phyloP scores from a whole-genome alignment of 305 asterid genomes.

The Plantago rigida region DNA sequence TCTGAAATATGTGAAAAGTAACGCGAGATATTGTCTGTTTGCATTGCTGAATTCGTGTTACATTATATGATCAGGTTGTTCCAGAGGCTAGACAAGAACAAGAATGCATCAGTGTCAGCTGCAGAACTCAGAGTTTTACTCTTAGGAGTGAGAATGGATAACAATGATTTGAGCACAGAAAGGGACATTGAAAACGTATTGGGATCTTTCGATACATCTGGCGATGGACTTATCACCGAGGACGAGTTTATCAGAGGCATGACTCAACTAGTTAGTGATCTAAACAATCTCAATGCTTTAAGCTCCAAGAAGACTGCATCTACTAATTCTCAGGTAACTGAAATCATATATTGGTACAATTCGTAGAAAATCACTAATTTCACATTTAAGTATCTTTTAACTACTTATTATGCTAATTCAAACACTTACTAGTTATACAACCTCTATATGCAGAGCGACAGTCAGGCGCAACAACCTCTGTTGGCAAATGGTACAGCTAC shows the following conservation, averaged over 20 bases:
- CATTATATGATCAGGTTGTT: constrained; percentile 29
- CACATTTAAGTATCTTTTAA: not conserved
- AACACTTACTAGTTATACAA: not conserved
- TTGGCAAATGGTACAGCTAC: constrained; percentile 27
- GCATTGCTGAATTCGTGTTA: constrained; percentile 7
- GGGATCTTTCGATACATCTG: constrained; percentile 36
- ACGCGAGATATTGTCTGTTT: not conserved
- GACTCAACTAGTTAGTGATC: constrained; percentile 30
- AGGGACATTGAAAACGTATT: constrained; percentile 34
- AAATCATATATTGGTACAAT: not conserved
- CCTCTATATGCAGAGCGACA: constrained; percentile 28
- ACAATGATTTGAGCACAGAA: constrained; percentile 27
- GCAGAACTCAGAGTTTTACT: constrained; percentile 40
- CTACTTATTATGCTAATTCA: not conserved
- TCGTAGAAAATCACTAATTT: not conserved
- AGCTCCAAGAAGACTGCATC: not conserved
- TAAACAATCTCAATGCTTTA: constrained; percentile 26
- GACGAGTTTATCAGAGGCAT: constrained; percentile 42
- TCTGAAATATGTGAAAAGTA: no score
- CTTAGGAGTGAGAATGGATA: constrained; percentile 39
- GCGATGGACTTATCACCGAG: constrained; percentile 34
- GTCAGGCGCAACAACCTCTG: constrained; percentile 30
- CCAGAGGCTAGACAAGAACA: constrained; percentile 28
- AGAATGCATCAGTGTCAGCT: constrained; percentile 31
- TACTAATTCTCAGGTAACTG: constrained; percentile 30